Conservation (phyloP, 805 yeast genomes). For the Pichia gijzeniarum region DNA sequence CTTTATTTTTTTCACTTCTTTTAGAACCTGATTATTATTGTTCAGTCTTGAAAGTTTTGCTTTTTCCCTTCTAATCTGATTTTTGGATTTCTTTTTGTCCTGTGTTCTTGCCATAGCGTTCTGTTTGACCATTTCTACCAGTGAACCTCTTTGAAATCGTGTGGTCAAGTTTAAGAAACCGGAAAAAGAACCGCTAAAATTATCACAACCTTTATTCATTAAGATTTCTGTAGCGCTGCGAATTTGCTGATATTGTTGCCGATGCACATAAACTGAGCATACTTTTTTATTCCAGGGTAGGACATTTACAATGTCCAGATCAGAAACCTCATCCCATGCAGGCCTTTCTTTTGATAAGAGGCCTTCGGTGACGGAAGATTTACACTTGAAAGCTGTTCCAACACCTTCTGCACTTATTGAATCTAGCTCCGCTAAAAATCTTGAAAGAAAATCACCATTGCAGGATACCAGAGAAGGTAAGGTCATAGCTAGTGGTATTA, state of each 20-base stretch:
- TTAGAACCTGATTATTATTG: neutral
- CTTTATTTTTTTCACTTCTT: constrained; percentile 1
- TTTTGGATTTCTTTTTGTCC: constrained; percentile 38
- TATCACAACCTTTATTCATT: too few relatives aligned
- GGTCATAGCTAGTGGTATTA: neutral
- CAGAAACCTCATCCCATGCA: too few relatives aligned
- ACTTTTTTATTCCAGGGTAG: too few relatives aligned
- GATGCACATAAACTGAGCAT: too few relatives aligned
- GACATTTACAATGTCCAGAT: neutral
- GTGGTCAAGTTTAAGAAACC: too few relatives aligned
- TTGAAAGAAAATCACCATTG: neutral
- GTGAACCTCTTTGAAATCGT: too few relatives aligned
- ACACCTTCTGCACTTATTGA: neutral
- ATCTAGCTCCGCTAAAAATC: neutral
- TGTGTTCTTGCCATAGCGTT: neutral
- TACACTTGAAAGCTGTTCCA: neutral
- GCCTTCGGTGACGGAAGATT: constrained; percentile 8
- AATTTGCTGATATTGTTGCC: too few relatives aligned
- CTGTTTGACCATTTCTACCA: neutral
- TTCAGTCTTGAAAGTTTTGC: constrained; percentile 30
- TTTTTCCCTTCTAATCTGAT: constrained; percentile 47
- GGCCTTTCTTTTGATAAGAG: neutral
- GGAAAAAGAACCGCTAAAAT: neutral
- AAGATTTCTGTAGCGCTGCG: too few relatives aligned
- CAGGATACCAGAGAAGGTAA: constrained; percentile 1